A percentile compares a stretch with the other conserved stretches of the same genome.
phyloP scores from a whole-genome alignment of 805 yeast species.

The Schizosaccharomyces octosporus region DNA sequence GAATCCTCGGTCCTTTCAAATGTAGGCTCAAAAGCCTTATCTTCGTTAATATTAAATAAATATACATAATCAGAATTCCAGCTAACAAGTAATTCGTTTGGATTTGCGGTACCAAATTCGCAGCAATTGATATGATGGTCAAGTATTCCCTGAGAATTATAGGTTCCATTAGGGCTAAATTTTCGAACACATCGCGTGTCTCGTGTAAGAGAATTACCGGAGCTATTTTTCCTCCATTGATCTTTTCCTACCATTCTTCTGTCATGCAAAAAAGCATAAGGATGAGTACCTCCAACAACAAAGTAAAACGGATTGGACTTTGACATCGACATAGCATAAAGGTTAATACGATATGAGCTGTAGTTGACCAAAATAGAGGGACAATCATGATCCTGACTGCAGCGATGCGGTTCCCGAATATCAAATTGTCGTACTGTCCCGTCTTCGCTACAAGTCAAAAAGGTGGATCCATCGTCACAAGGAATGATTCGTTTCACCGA shows the following conservation, averaged over 20 bases:
- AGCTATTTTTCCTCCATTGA: slow-evolving; percentile 4
- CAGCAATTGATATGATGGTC: slow-evolving; percentile 7
- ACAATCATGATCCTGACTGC: neutral
- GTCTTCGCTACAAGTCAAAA: slow-evolving; percentile 8
- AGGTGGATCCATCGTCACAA: slow-evolving; percentile 5
- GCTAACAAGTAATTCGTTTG: slow-evolving; percentile 7
- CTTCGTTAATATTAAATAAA: slow-evolving; percentile 6
- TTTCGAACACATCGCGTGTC: slow-evolving; percentile 8
- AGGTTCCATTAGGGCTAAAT: slow-evolving; percentile 4
- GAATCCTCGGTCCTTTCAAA: neutral
- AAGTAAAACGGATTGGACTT: slow-evolving; percentile 8
- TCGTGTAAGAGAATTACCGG: neutral
- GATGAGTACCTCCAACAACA: slow-evolving; percentile 7
- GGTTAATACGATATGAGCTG: slow-evolving; percentile 3
- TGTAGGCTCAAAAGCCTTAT: neutral
- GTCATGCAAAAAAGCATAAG: slow-evolving; percentile 7
- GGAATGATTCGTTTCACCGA: slow-evolving; percentile 7
- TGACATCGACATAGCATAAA: slow-evolving; percentile 6
- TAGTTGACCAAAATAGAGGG: slow-evolving; percentile 6
- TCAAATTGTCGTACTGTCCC: slow-evolving; percentile 8
- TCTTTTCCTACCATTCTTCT: slow-evolving; percentile 6
- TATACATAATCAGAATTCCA: slow-evolving; percentile 8
- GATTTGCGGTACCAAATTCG: slow-evolving; percentile 5
- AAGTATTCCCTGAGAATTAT: neutral
- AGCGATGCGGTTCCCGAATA: slow-evolving; percentile 6